A percentile compares a stretch with the other conserved stretches of the same genome.
These are phyloP conservation scores for Penicillium samsonianum DNA, from an alignment of 495 filamentous ascomycete species.

Conservation along the genomic window DNA sequence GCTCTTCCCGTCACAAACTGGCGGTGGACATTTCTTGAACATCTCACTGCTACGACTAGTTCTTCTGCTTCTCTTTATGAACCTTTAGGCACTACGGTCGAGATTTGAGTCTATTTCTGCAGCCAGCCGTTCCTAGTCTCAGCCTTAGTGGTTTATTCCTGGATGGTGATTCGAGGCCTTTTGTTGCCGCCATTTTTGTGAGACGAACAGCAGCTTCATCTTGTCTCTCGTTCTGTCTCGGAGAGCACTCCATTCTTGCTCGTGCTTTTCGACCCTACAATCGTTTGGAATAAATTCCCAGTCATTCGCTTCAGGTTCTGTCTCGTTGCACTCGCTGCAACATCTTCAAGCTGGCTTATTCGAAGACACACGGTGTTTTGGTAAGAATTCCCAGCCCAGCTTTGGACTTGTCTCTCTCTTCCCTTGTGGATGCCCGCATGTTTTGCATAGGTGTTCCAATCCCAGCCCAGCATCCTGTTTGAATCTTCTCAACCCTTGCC, in stretches of 20 bases:
- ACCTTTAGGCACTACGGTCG: conserved; percentile 27
- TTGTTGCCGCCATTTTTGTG: conserved; percentile 32
- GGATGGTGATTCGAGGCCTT: conserved; percentile 42
- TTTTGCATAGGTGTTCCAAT: conserved; percentile 23
- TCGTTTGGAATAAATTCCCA: conserved; percentile 50
- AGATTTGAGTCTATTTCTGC: conserved; percentile 36
- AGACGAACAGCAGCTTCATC: conserved; percentile 41
- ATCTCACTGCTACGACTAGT: conserved; percentile 20
- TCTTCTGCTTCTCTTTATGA: conserved; percentile 25
- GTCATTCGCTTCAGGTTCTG: conserved; percentile 52
- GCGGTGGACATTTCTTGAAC: conserved; percentile 13
- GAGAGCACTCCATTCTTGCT: conserved; percentile 34
- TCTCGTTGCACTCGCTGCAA: conserved; percentile 53
- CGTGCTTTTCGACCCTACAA: conserved; percentile 37
- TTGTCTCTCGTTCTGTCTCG: conserved; percentile 51
- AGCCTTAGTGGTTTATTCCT: conserved; percentile 30
- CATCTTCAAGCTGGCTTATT: conserved; percentile 58
- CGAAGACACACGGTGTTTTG: conserved; percentile 52
- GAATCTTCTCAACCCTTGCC: conserved; percentile 13
- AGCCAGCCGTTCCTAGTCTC: conserved; percentile 40
- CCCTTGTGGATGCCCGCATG: conserved; percentile 28
- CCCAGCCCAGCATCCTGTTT: conserved; percentile 24
- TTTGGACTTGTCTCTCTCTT: conserved; percentile 22
- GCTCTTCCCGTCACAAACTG: conserved; percentile 10
- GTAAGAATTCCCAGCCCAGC: conserved; percentile 41